These are phyloP conservation scores for Neurospora sp. DNA, from an alignment of 495 filamentous ascomycete species.

Conservation along the genomic window DNA sequence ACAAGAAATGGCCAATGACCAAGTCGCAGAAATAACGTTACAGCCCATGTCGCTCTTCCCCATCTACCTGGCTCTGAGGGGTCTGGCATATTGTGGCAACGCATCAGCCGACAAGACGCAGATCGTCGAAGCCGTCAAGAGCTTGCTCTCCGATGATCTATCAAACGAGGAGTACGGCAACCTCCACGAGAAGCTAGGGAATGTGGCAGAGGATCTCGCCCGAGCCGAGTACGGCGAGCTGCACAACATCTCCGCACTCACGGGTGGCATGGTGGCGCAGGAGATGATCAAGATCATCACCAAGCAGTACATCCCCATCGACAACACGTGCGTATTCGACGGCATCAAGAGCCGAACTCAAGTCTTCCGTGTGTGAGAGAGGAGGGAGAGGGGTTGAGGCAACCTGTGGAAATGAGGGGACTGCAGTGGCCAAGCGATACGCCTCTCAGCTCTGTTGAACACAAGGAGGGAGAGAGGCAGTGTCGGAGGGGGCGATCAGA, in stretches of 20 bases:
- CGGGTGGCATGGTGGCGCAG: slow-evolving; percentile 87
- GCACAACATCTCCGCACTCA: slow-evolving; percentile 87
- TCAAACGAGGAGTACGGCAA: not conserved
- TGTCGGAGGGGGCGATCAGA: not conserved
- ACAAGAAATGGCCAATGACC: slow-evolving; percentile 30
- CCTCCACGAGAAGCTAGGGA: not conserved
- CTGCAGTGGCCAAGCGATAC: not conserved
- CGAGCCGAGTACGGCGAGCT: slow-evolving; percentile 78
- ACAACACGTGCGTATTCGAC: slow-evolving; percentile 90
- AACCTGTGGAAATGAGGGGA: not conserved
- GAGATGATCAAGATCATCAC: slow-evolving; percentile 95
- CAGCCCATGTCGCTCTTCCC: slow-evolving; percentile 58
- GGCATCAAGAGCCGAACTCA: slow-evolving; percentile 71
- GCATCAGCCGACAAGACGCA: slow-evolving; percentile 36
- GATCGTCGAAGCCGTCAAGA: slow-evolving; percentile 32
- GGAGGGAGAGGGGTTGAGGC: not conserved
- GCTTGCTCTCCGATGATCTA: slow-evolving; percentile 6
- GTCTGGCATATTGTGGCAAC: slow-evolving; percentile 30
- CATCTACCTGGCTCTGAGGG: slow-evolving; percentile 65
- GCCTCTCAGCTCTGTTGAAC: not conserved
- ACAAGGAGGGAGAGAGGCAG: not conserved
- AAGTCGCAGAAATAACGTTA: slow-evolving; percentile 30
- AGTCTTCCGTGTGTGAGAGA: slow-evolving; percentile 46
- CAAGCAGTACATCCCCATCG: slow-evolving; percentile 89
- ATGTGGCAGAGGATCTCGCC: slow-evolving; percentile 49